Evolutionary conservation across 2,329 filamentous ascomycete species (phyloP), one percentile per base, ranked within the genome.

Genomic region (Stachybotrys chartarum): DNA sequence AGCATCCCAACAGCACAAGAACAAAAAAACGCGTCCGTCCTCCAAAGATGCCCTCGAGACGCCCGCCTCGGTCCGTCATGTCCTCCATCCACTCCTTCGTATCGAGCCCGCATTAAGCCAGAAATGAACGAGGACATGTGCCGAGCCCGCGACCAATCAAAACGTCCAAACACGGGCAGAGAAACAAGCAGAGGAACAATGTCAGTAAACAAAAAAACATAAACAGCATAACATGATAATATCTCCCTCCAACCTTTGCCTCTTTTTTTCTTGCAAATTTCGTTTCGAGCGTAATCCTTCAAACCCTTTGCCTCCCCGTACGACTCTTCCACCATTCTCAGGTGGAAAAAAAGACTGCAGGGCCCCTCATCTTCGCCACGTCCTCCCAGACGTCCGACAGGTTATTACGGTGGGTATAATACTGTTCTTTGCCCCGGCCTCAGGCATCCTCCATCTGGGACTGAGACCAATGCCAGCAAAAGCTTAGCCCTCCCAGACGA

Each of bases 361-460:
- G 24, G 45, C 61, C 58, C 63, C 60, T 64, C 63, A 61, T 66
- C 59, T 61, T 69, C 64, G 65, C 67, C 66, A 63, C 60, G 60
- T 64, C 70, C 68, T 59, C 69, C 62, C 65, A 65, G 63, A 63
- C 64, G 66, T 63, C 65, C 66, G 68, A 69, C 67, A 67, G 67
- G 65, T 64, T 65, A 72, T 72, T 72, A 73, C 67, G 68, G 66
- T 66, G 68, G 68, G 70, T 72, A 73, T 73, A 71, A 65, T 66
- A 18, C 50, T 52, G 35, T 47, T 47, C 7, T 17, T 8, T 47
- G 16, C 45, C 16, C 18, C 45, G 45, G 14, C 35, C 35, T 14
- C 35, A 6, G 35, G 14, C 10, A 14, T 14, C 35, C 35, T 42
- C 35, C 24, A 14, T 42, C 35, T 14, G 44, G 30, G 30, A 30